Evolutionary conservation across 2,329 filamentous ascomycete species (phyloP), one percentile per base, ranked within the genome.

Genomic region (Alternaria alternata): DNA sequence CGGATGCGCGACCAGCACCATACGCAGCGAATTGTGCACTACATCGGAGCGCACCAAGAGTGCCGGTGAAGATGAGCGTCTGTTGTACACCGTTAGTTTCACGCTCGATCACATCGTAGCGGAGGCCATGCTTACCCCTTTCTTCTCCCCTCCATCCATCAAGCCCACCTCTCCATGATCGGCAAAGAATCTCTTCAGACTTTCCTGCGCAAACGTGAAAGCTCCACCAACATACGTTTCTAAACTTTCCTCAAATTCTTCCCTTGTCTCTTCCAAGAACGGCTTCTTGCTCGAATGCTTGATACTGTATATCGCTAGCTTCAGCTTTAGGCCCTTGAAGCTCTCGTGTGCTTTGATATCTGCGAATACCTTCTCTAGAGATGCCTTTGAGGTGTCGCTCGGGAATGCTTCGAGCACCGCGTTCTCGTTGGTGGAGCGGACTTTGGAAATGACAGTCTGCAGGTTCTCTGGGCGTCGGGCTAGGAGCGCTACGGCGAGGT

Each of bases 21-120:
- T 88, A 88, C 1, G 85, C 82, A 1, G 81, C 84, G 61, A 79
- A 88, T 39, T 85, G 81, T 3, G 84, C 81, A 64, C 83, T 87
- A 54, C 84, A 85, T 7, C 85, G 77, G 61, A 87, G 72, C 0
- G 84, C 83, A 0, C 84, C 85, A 4, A 86, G 72, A 0, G 85
- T 87, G 0, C 85, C 85, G 0, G 85, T 58, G 18, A 58, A 58
- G 22, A 58, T 58, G 7, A 58, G 55, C 3, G 55, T 58, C 55
- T 58, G 47, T 58, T 7, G 7, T 54, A 46, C 22, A 8, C 1
- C 16, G 36, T 57, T 12, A 52, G 16, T 11, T 9, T 47, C 1
- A 9, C 3, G n/a, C 30, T 4, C n/a, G 22, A 34, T 11, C 16
- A 9, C 8, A 16, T 26, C 2, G 8, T 16, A 3, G 7, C 11